Conservation (phyloP, 1,139 yeast species). For the Lodderomyces orthopsilosis region DNA sequence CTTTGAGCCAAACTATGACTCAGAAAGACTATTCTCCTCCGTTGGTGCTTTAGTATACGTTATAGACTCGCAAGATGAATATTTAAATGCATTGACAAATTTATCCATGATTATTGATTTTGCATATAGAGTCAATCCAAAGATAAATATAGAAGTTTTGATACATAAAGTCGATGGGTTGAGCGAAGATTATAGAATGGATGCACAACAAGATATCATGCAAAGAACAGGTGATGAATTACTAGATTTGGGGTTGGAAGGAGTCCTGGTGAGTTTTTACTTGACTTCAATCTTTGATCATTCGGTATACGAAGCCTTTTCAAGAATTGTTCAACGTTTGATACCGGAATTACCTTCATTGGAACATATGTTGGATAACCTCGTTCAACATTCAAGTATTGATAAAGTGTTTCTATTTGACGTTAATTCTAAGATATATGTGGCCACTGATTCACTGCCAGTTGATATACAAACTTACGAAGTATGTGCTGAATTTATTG, state of each 20-base stretch:
- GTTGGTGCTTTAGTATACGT: slow-evolving; percentile 95
- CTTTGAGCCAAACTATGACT: slow-evolving; percentile 81
- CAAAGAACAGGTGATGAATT: slow-evolving; percentile 93
- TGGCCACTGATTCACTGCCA: slow-evolving; percentile 94
- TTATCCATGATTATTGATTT: slow-evolving; percentile 84
- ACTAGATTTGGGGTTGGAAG: slow-evolving; percentile 83
- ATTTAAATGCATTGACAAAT: slow-evolving; percentile 85
- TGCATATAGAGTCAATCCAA: slow-evolving; percentile 83
- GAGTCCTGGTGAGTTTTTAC: slow-evolving; percentile 88
- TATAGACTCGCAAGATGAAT: slow-evolving; percentile 93
- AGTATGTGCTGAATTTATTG: slow-evolving; percentile 95
- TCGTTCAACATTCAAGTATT: slow-evolving; percentile 85
- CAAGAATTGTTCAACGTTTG: slow-evolving; percentile 86
- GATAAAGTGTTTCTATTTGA: slow-evolving; percentile 94
- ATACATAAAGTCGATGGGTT: slow-evolving; percentile 95
- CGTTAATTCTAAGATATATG: slow-evolving; percentile 88
- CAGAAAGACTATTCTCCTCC: slow-evolving; percentile 70
- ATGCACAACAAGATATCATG: slow-evolving; percentile 95
- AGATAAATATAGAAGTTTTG: slow-evolving; percentile 83
- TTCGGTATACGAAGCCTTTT: slow-evolving; percentile 92
- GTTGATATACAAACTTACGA: slow-evolving; percentile 95
- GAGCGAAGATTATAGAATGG: slow-evolving; percentile 88
- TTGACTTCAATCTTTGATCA: slow-evolving; percentile 93
- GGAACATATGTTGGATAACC: slow-evolving; percentile 83
- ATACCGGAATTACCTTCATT: slow-evolving; percentile 85